Percentiles rank a stretch among this genome's conserved stretches.
These are phyloP conservation scores for Hyaloscypha bicolor DNA, from an alignment of 495 filamentous ascomycete genomes.

Conservation along the genomic window DNA sequence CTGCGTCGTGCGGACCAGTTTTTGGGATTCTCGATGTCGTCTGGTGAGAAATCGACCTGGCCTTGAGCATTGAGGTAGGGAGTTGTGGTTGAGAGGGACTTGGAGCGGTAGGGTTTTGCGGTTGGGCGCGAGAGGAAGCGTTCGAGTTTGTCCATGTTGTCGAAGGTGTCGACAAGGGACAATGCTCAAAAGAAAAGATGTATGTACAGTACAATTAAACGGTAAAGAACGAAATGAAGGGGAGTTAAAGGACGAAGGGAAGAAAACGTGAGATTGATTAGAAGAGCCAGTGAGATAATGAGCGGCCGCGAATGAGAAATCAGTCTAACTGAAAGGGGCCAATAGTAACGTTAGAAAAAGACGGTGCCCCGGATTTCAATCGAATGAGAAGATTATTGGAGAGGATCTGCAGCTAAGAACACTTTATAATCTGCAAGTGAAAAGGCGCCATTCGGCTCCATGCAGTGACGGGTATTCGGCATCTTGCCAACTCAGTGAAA, in stretches of 20 bases:
- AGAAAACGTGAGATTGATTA: background rate
- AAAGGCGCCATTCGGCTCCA: too few relatives aligned
- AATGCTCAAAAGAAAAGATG: background rate
- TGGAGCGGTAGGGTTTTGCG: conserved; percentile 42
- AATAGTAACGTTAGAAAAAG: background rate
- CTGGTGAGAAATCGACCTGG: conserved; percentile 67
- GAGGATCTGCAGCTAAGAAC: too few relatives aligned
- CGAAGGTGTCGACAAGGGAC: background rate
- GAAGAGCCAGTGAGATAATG: background rate
- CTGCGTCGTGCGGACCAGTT: conserved; percentile 60
- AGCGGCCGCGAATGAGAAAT: background rate
- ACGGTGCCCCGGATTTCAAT: background rate
- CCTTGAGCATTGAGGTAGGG: conserved; percentile 47
- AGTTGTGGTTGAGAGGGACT: conserved; percentile 26
- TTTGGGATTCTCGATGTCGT: conserved; percentile 77
- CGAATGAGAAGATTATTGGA: too few relatives aligned
- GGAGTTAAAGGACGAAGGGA: background rate
- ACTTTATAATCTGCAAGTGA: too few relatives aligned
- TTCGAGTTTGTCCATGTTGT: conserved; percentile 29
- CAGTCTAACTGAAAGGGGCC: too few relatives aligned
- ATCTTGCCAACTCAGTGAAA: background rate
- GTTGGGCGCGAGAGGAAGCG: conserved; percentile 40
- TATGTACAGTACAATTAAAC: too few relatives aligned
- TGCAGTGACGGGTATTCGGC: background rate
- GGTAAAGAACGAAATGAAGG: background rate